Evolutionary conservation across 192 early-diverging fungal genomes (phyloP), one percentile per base, ranked within the genome.

Genomic region (Umbelopsis isabellina): DNA sequence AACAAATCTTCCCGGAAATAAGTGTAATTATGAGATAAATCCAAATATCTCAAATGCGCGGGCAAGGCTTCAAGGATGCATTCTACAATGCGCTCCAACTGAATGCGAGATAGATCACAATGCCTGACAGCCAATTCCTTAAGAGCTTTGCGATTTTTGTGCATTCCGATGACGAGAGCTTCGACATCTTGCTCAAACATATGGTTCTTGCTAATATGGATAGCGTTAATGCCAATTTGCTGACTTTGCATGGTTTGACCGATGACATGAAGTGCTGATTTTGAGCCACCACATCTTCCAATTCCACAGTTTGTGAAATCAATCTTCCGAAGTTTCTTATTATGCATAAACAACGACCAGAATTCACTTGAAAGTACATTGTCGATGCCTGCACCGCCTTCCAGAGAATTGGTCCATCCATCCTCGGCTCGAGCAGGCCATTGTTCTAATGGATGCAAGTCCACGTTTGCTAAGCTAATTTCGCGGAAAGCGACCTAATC

Each of bases 261-360:
- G n/a, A 71, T 71, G 16, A 53, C 33, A 23, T 46, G 33, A 21
- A 71, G 47, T 20, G 69, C 69, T n/a, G 50, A 64, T 41, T 48
- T 67, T 20, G 66, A 35, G 21, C 52, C 49, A 25, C 51, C 30
- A n/a, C 49, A 64, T 9, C 16, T 67, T 23, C 68, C 68, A 23
- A 68, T 73, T n/a, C 27, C 61, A 48, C 66, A 58, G 27, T 73
- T 67, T n/a, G 35, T 53, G 50, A 76, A 58, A 33, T 76, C 71
- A 20, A 76, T 49, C 41, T 49, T 49, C 21, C 71, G 69, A 16
- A 76, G 45, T 33, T 71, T 61, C 9, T 72, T 71, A 52, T 76
- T 76, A 46, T 64, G 65, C 23, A 52, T 47, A 30, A 72, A 51
- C 12, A 76, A 30, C 20, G 46, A 49, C 41, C 50, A 69, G 13